phyloP scores from a whole-genome alignment of 192 early-diverging fungal genomes.

The Backusella morwellensis region DNA sequence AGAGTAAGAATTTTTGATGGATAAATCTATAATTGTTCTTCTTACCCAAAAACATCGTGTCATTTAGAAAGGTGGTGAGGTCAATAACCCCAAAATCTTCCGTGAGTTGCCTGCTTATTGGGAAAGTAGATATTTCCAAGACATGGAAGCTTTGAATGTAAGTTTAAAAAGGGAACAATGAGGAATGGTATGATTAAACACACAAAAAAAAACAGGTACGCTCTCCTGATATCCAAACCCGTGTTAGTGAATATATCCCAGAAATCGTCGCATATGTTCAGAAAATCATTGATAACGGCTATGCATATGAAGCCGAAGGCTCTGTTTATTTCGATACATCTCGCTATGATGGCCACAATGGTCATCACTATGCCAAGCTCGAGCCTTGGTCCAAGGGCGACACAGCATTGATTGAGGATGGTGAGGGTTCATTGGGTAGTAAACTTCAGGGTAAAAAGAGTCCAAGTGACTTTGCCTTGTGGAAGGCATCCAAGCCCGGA shows the following conservation, averaged over 20 bases:
- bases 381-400: slow-evolving; percentile 88
- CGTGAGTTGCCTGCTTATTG: slow-evolving; percentile 89
- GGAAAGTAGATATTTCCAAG: slow-evolving; percentile 91
- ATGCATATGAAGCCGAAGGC: slow-evolving; percentile 86
- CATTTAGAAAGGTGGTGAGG: slow-evolving; percentile 48
- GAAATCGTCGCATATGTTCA: slow-evolving; percentile 91
- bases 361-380: slow-evolving; percentile 94
- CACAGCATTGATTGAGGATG: slow-evolving; percentile 77
- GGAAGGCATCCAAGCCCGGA: slow-evolving; percentile 92
- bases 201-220: slow-evolving; percentile 46
- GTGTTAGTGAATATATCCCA: slow-evolving; percentile 95
- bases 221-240: slow-evolving; percentile 83
- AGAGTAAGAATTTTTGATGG: slow-evolving; percentile 34
- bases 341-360: slow-evolving; percentile 73
- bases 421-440: slow-evolving; percentile 83
- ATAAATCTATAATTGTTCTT: neutral
- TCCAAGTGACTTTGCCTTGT: slow-evolving; percentile 90
- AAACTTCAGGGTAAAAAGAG: slow-evolving; percentile 66
- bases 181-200: neutral
- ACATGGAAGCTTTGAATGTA: slow-evolving; percentile 91
- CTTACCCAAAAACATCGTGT: neutral
- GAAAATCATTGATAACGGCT: slow-evolving; percentile 93
- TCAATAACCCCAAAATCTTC: slow-evolving; percentile 91
- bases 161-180: neutral
- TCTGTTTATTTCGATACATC: slow-evolving; percentile 96